Evolutionary conservation across 2,329 filamentous ascomycete species (phyloP), one percentile per base, ranked within the genome.

Genomic region (Sphaerulina vaccinii): DNA sequence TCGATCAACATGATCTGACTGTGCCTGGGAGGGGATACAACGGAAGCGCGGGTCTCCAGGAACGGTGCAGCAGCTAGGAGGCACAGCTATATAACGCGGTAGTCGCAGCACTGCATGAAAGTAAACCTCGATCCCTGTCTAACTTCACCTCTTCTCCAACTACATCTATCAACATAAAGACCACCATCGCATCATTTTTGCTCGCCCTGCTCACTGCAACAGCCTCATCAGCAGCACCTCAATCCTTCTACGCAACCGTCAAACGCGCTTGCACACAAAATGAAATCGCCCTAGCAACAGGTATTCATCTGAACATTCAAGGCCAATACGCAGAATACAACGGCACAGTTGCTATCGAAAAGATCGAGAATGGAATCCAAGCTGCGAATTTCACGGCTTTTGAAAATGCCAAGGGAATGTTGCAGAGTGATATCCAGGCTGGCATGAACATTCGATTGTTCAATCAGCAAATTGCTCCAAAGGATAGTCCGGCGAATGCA

Each of bases 251-350:
- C 15, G 11, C 16, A 32, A 15, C 36, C 18, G 22, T 4, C 33
- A 56, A 54, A 27, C 50, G 54, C 13, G 38, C 49, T 15, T 58
- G 56, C 42, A 29, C 42, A 6, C 51, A 49, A 29, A 50, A 42
- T 10, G 56, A 56, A 19, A 36, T 61, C 29, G 58, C 60, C 18
- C 51, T 62, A 1, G 60, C 60, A 4, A 57, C 56, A 11, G 60
- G 60, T 24, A 62, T 62, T 41, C 60, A 62, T 44, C 48, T 62
- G 29, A 61, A 61, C 38, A 62, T 62, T 49, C 50, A 61, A 33
- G 60, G 48, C 19, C 60, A 61, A 46, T 48, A 39, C 36, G 45
- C 46, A 38, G 59, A 62, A 36, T 62, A 54, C 57, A 62, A 62
- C 41, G 54, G 50, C 44, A 61, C 56, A 1, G 15, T 48, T 11